phyloP scores from a whole-genome alignment of 176 grass and related monocot species.

The Oropetium thomaeum region DNA sequence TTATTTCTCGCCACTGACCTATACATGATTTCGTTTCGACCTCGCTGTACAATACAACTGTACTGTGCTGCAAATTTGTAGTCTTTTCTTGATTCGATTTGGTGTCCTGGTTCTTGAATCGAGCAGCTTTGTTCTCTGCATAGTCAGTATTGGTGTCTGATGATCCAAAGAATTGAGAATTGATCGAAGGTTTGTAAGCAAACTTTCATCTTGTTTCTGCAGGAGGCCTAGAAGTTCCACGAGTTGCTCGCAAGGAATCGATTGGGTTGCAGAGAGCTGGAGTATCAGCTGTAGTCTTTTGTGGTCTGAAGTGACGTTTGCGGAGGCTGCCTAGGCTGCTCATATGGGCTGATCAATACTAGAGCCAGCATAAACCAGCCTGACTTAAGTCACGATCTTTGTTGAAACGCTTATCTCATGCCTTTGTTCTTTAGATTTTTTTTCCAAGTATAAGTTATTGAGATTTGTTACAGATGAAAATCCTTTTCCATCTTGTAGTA shows the following conservation, averaged over 20 bases:
- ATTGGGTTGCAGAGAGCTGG: constrained; percentile 20
- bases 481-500: background rate
- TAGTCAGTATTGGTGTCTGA: background rate
- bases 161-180: background rate
- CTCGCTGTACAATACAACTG: background rate
- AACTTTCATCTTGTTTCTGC: background rate
- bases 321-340: background rate
- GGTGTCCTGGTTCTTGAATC: background rate
- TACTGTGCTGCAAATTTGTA: background rate
- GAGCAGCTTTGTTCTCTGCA: background rate
- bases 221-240: constrained; percentile 1
- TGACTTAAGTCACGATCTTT: background rate
- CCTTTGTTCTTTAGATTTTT: background rate
- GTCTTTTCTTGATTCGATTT: background rate
- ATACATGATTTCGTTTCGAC: background rate
- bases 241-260: background rate
- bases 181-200: background rate
- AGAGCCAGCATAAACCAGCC: background rate
- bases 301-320: background rate
- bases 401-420: background rate
- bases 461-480: background rate
- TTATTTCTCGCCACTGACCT: background rate
- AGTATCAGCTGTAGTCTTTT: background rate
- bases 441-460: too few relatives aligned
- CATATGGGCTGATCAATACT: background rate